Conservation (phyloP, 2,329 filamentous ascomycete genomes). For the Talaromyces albobiverticillius region DNA sequence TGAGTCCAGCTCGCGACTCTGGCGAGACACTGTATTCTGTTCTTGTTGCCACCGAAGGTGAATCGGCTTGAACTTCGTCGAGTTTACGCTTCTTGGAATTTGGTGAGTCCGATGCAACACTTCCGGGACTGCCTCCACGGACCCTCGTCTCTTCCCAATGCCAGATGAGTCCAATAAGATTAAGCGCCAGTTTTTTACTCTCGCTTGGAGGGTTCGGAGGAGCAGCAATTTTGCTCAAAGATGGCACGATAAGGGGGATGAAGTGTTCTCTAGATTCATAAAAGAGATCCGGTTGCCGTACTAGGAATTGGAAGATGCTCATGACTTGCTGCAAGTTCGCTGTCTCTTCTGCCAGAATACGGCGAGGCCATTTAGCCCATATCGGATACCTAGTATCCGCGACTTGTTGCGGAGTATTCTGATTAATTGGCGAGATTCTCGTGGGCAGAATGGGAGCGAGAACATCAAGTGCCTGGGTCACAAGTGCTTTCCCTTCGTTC, state of each 20-base stretch:
- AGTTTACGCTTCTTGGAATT: conserved; percentile 71
- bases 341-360: conserved; percentile 89
- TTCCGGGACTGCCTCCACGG: conserved; percentile 44
- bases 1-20: conserved; percentile 70
- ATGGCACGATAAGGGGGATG: conserved; percentile 80
- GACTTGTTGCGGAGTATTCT: conserved; percentile 51
- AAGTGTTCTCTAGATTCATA: conserved; percentile 94
- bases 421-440: conserved; percentile 55
- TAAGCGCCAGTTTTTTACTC: conserved; percentile 84
- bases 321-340: conserved; percentile 95
- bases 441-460: conserved; percentile 92
- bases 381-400: conserved; percentile 71
- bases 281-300: conserved; percentile 87
- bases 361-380: conserved; percentile 86
- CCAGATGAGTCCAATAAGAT: conserved; percentile 87
- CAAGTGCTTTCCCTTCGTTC: conserved; percentile 85
- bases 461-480: conserved; percentile 90
- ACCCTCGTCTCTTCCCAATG: conserved; percentile 86
- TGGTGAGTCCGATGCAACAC: conserved; percentile 64
- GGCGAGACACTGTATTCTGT: conserved; percentile 67
- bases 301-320: conserved; percentile 95
- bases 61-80: conserved; percentile 61
- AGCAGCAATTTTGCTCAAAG: conserved; percentile 82
- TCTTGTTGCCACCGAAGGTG: conserved; percentile 51
- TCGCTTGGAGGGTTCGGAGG: conserved; percentile 79